Evolutionary conservation across 164 flowering plant species (phyloP).

Genomic region (Hamamelis virginiana): DNA sequence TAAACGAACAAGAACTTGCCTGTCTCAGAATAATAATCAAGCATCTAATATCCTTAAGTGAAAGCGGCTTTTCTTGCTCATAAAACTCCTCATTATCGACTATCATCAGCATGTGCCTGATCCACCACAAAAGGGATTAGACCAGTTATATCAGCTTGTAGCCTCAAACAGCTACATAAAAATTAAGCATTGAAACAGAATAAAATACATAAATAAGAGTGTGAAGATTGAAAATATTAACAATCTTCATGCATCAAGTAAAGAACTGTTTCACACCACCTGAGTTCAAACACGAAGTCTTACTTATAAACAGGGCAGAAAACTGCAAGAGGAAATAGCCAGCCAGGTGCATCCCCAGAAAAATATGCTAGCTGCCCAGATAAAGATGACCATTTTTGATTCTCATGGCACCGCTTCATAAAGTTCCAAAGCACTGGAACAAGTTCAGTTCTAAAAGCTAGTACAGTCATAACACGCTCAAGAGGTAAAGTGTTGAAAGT

Average conservation of each 20-base stretch:
- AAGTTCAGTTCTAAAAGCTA: conserved; percentile 91
- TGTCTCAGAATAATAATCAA: conserved; percentile 79
- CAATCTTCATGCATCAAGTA: background rate
- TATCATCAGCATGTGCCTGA: conserved; percentile 93
- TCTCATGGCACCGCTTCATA: conserved; percentile 88
- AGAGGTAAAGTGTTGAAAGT: conserved; percentile 71
- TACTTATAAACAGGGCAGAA: conserved; percentile 97
- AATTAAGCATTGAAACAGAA: background rate
- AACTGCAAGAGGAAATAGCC: conserved; percentile 88
- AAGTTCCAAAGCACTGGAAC: conserved; percentile 88
- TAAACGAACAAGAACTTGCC: conserved; percentile 33
- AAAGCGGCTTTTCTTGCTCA: conserved; percentile 88
- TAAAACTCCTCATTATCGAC: conserved; percentile 97
- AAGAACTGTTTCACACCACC: background rate
- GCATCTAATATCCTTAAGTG: conserved; percentile 67
- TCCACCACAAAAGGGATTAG: conserved; percentile 17
- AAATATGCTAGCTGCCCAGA: conserved; percentile 53
- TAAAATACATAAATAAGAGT: no score
- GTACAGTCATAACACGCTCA: conserved; percentile 75
- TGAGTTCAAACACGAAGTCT: conserved; percentile 20
- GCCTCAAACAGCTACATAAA: background rate
- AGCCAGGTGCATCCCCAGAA: conserved; percentile 75
- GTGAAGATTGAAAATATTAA: background rate
- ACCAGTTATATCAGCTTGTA: background rate
- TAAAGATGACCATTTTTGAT: conserved; percentile 66